These are phyloP conservation scores for Candida suzukii DNA, from an alignment of 805 yeast species.

Conservation along the genomic window DNA sequence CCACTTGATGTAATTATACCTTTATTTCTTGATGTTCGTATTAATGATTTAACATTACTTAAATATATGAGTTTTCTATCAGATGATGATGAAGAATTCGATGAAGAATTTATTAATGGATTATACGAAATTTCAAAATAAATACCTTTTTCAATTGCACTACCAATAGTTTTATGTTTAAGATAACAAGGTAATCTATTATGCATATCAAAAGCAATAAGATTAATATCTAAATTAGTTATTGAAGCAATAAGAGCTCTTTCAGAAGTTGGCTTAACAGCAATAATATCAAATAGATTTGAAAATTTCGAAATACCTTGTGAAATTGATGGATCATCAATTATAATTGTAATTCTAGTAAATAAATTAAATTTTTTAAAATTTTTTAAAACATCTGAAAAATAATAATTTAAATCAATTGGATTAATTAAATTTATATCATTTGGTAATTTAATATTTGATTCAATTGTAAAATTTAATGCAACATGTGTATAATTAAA, in stretches of 20 bases:
- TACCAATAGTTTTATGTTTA: slow-evolving; percentile 77
- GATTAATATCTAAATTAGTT: slow-evolving; percentile 70
- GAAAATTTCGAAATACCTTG: slow-evolving; percentile 45
- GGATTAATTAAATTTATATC: slow-evolving; percentile 33
- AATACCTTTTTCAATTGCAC: slow-evolving; percentile 78
- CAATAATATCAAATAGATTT: slow-evolving; percentile 63
- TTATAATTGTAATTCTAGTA: slow-evolving; percentile 66
- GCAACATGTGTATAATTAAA: slow-evolving; percentile 76
- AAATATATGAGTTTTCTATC: slow-evolving; percentile 51
- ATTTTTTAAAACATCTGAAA: slow-evolving; percentile 27
- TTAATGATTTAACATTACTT: slow-evolving; percentile 62
- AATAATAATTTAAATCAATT: slow-evolving; percentile 28
- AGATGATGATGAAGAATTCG: slow-evolving; percentile 23
- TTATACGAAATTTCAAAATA: slow-evolving; percentile 73
- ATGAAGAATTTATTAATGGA: slow-evolving; percentile 34
- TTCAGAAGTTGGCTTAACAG: slow-evolving; percentile 77
- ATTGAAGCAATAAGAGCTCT: slow-evolving; percentile 71
- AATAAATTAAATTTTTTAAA: slow-evolving; percentile 41
- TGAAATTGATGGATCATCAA: slow-evolving; percentile 73
- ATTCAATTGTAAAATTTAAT: slow-evolving; percentile 47
- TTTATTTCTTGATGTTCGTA: slow-evolving; percentile 73
- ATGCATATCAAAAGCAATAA: slow-evolving; percentile 65
- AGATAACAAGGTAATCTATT: slow-evolving; percentile 66
- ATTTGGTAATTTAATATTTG: slow-evolving; percentile 45
- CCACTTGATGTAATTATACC: slow-evolving; percentile 82